Conservation (phyloP, 441 rosid genomes). For the Eruca vesicaria region DNA sequence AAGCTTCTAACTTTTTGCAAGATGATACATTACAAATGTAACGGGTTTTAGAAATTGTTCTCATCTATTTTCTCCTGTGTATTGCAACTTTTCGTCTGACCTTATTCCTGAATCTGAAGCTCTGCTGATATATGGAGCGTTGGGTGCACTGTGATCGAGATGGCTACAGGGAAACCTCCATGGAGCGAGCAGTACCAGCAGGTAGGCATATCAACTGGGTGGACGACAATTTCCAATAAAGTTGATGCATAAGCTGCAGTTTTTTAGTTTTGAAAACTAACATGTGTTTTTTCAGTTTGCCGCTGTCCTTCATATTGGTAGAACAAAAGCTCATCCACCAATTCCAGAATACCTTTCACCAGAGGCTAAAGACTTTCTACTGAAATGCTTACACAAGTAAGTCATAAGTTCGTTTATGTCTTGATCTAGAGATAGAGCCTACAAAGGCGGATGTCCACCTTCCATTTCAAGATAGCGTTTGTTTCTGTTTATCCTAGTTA, state of each 20-base stretch:
- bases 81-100: conserved; percentile 17
- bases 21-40: conserved; percentile 3
- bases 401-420: conserved; percentile 11
- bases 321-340: conserved; percentile 77
- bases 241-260: background rate
- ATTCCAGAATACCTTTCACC: conserved; percentile 68
- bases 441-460: conserved; percentile 10
- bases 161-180: conserved; percentile 88
- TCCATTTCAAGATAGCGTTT: background rate
- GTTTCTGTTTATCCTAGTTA: conserved; percentile 3
- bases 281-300: conserved; percentile 49
- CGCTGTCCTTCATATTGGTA: conserved; percentile 71
- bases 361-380: conserved; percentile 64
- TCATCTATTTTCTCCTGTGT: background rate
- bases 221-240: conserved; percentile 2
- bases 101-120: conserved; percentile 42
- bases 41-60: background rate
- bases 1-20: background rate
- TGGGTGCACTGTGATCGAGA: conserved; percentile 83
- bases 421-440: background rate
- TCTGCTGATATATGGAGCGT: conserved; percentile 85
- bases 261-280: conserved; percentile 26
- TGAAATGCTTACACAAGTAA: conserved; percentile 70
- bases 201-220: conserved; percentile 44
- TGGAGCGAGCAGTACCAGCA: conserved; percentile 85